These are phyloP conservation scores for Theobroma grandiflorum DNA, from an alignment of 441 rosid genomes.

Conservation along the genomic window DNA sequence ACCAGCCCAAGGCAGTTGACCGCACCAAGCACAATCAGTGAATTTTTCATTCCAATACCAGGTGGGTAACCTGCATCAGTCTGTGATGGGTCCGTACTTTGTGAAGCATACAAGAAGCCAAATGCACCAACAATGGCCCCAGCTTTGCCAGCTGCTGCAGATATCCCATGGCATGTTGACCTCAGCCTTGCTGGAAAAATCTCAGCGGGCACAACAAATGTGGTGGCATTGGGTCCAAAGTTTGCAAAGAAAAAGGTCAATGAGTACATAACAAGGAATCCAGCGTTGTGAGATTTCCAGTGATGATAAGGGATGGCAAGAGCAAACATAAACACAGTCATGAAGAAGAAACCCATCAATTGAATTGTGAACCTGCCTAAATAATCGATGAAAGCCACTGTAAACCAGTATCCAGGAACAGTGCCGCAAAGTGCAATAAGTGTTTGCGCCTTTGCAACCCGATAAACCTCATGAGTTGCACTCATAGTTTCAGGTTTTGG, in stretches of 20 bases:
- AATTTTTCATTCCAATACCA: constrained; percentile 40
- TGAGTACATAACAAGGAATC: constrained; percentile 39
- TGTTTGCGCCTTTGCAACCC: constrained; percentile 16
- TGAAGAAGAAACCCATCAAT: constrained; percentile 27
- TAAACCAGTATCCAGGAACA: constrained; percentile 32
- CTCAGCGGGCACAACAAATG: constrained; percentile 42
- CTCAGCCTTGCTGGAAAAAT: constrained; percentile 40
- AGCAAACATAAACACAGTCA: constrained; percentile 29
- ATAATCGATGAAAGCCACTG: constrained; percentile 18
- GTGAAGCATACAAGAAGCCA: constrained; percentile 40
- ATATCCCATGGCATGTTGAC: constrained; percentile 43
- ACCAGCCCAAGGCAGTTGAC: constrained; percentile 32
- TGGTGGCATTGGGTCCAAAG: constrained; percentile 43
- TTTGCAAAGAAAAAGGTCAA: constrained; percentile 42
- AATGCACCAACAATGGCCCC: constrained; percentile 44
- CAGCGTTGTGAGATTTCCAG: constrained; percentile 27
- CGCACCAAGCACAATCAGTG: constrained; percentile 29
- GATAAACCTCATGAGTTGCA: constrained; percentile 28
- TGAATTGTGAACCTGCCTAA: constrained; percentile 29
- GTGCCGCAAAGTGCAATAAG: constrained; percentile 27
- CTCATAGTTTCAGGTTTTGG: constrained; percentile 30
- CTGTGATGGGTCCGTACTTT: constrained; percentile 25
- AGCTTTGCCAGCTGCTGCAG: constrained; percentile 39
- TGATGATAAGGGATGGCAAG: constrained; percentile 30
- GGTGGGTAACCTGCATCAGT: constrained; percentile 40